A percentile compares a stretch with the other conserved stretches of the same genome.
phyloP scores from a whole-genome alignment of 108 stramenopile genomes.

The Cyclostephanos invisitatus region DNA sequence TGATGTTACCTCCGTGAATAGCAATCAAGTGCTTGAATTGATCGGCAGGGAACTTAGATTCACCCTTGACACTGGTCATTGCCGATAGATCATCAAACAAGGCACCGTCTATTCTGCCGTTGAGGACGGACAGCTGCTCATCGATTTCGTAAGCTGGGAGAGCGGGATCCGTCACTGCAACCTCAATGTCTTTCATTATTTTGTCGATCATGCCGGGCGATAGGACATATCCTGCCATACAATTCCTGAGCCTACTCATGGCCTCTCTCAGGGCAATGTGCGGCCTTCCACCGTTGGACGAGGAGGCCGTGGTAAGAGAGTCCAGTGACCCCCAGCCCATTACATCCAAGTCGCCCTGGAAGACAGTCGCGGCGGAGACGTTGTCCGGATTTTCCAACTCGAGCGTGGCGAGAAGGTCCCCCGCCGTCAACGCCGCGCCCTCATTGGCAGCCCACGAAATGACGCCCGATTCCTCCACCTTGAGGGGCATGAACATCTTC shows the following conservation, averaged over 20 bases:
- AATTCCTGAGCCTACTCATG: slow-evolving; percentile 66
- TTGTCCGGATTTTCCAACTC: slow-evolving; percentile 95
- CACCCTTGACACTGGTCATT: slow-evolving; percentile 57
- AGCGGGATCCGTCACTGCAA: slow-evolving; percentile 75
- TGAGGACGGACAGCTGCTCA: slow-evolving; percentile 92
- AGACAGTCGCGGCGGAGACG: slow-evolving; percentile 73
- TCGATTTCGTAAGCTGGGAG: slow-evolving; percentile 91
- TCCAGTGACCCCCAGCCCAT: slow-evolving; percentile 63
- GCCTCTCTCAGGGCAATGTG: slow-evolving; percentile 83
- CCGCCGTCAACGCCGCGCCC: slow-evolving; percentile 91
- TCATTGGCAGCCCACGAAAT: slow-evolving; percentile 84
- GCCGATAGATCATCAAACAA: slow-evolving; percentile 63
- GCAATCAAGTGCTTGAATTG: slow-evolving; percentile 62
- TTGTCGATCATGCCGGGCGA: slow-evolving; percentile 47
- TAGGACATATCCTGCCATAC: slow-evolving; percentile 88
- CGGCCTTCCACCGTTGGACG: slow-evolving; percentile 54
- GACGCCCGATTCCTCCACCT: slow-evolving; percentile 92
- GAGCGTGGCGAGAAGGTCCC: slow-evolving; percentile 91
- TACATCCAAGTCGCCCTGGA: slow-evolving; percentile 72
- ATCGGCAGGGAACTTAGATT: slow-evolving; percentile 76
- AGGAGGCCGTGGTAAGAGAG: slow-evolving; percentile 10
- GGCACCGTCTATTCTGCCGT: slow-evolving; percentile 82
- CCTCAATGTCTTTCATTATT: slow-evolving; percentile 65
- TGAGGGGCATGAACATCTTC: slow-evolving; percentile 99
- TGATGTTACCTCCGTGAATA: slow-evolving; percentile 44